Evolutionary conservation across 306 rosid species (phyloP).

Genomic region (Canavalia gladiata): DNA sequence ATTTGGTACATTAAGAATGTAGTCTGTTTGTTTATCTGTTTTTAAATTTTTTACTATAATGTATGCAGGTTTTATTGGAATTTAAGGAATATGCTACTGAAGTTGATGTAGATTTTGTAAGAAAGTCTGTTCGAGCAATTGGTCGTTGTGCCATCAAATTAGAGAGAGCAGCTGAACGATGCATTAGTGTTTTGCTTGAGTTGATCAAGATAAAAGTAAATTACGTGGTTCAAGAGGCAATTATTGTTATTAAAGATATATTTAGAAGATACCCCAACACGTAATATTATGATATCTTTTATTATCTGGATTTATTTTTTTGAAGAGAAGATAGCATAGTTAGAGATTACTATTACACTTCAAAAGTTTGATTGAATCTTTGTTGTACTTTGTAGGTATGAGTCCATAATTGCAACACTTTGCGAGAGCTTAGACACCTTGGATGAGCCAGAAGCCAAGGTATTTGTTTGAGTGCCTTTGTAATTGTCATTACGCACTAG

Average conservation of each 20-base stretch:
- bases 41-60: not conserved
- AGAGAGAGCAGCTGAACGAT: conserved; percentile 97
- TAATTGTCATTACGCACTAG: conserved; percentile 13
- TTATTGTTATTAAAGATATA: conserved; percentile 94
- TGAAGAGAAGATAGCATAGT: not conserved
- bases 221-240: conserved; percentile 96
- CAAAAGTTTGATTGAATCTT: conserved; percentile 40
- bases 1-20: not conserved
- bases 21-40: not conserved
- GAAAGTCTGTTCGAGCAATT: conserved; percentile 95
- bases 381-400: conserved; percentile 64
- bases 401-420: conserved; percentile 93
- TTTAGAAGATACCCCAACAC: conserved; percentile 97
- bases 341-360: conserved; percentile 20
- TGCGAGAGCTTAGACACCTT: conserved; percentile 94
- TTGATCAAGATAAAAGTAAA: conserved; percentile 93
- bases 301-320: not conserved
- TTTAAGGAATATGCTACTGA: conserved; percentile 96
- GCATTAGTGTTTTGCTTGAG: conserved; percentile 95
- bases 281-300: conserved; percentile 59
- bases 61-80: conserved; percentile 84
- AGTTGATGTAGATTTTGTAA: conserved; percentile 94
- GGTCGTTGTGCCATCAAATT: conserved; percentile 97
- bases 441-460: conserved; percentile 99
- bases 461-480: conserved; percentile 45